These are phyloP conservation scores for Phytophthora hybrid DNA, from an alignment of 352 stramenopile species.

Conservation along the genomic window DNA sequence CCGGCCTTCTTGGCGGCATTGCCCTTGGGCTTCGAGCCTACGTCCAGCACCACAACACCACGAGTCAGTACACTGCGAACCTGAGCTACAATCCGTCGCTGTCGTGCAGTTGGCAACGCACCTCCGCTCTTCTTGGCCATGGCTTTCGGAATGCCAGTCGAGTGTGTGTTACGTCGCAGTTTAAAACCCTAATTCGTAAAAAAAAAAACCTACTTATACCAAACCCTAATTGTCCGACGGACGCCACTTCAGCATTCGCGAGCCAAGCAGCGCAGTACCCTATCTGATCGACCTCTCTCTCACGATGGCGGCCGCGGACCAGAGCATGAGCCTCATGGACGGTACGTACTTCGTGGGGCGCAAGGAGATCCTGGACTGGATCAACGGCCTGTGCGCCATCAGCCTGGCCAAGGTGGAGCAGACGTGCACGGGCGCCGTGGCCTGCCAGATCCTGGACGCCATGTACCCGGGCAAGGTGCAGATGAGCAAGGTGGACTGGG, in stretches of 20 bases:
- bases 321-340: conserved; percentile 97
- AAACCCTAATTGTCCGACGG: background rate
- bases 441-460: conserved; percentile 97
- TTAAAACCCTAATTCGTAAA: too few relatives aligned
- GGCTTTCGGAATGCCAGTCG: conserved; percentile 27
- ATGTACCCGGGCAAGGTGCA: conserved; percentile 95
- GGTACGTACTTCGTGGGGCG: conserved; percentile 97
- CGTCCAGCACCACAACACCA: background rate
- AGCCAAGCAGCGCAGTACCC: conserved; percentile 11
- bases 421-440: conserved; percentile 96
- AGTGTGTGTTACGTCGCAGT: background rate
- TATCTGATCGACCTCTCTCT: too few relatives aligned
- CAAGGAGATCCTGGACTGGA: conserved; percentile 98
- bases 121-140: conserved; percentile 58
- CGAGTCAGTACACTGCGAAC: background rate
- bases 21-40: conserved; percentile 29
- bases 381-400: conserved; percentile 96
- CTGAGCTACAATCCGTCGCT: background rate
- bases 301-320: conserved; percentile 77
- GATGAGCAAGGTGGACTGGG: conserved; percentile 98
- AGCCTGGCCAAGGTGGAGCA: conserved; percentile 98
- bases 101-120: conserved; percentile 12
- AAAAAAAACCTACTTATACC: background rate
- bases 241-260: conserved; percentile 28
- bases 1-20: conserved; percentile 53